Evolutionary conservation across 2,329 filamentous ascomycete species (phyloP).

Genomic region (Trichoderma citrinoviride): DNA sequence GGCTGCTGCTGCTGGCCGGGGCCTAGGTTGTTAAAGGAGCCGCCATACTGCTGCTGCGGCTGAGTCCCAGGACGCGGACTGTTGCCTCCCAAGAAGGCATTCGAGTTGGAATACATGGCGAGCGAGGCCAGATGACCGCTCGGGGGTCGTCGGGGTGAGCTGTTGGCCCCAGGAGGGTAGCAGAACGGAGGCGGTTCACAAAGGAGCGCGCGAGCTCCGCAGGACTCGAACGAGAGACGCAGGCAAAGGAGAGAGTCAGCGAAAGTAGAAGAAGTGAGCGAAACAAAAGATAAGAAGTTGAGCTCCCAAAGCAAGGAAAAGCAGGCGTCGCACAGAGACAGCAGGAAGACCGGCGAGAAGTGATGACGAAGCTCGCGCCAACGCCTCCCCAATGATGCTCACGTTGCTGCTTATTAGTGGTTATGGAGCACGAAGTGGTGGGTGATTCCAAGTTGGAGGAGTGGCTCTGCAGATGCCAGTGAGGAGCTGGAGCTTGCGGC

Average conservation of each 20-base stretch:
- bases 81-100: conserved; percentile 77
- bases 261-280: background rate
- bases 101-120: conserved; percentile 86
- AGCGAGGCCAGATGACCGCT: background rate
- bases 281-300: background rate
- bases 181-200: background rate
- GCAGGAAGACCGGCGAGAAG: background rate
- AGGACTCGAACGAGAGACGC: conserved; percentile 14
- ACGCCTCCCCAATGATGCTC: conserved; percentile 15
- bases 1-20: conserved; percentile 51
- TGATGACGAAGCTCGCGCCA: conserved; percentile 25
- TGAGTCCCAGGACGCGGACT: conserved; percentile 66
- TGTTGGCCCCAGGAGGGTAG: conserved; percentile 13
- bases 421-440: background rate
- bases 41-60: conserved; percentile 52
- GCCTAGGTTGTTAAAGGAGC: conserved; percentile 44
- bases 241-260: conserved; percentile 6
- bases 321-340: conserved; percentile 17
- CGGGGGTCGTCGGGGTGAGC: background rate
- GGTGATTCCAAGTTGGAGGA: conserved; percentile 7
- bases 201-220: conserved; percentile 31
- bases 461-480: background rate
- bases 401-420: conserved; percentile 6
- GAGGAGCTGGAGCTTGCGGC: background rate
- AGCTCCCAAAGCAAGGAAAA: conserved; percentile 9